Percentiles rank a stretch among this genome's conserved stretches.
Evolutionary conservation across 441 rosid species (phyloP).

Genomic region (Arabidopsis lyrata): DNA sequence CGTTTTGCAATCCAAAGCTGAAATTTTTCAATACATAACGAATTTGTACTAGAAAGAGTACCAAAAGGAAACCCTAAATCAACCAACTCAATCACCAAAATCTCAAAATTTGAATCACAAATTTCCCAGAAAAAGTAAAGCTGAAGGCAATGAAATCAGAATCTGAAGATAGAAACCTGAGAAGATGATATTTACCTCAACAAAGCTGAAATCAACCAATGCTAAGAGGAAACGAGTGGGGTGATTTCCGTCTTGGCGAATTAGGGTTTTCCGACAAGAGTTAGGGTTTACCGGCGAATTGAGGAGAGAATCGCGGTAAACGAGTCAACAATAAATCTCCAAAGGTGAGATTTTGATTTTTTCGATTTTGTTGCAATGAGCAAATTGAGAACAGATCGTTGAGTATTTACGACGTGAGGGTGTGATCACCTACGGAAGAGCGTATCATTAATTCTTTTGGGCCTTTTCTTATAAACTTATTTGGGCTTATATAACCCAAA

Average conservation of each 20-base stretch:
- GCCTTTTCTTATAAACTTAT: background rate
- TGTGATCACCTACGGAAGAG: slow-evolving; percentile 7
- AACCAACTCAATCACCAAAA: background rate
- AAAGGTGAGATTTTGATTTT: slow-evolving; percentile 21
- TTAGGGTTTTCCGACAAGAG: slow-evolving; percentile 31
- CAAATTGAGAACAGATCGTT: slow-evolving; percentile 1
- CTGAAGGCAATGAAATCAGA: too few relatives aligned
- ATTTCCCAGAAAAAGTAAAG: too few relatives aligned
- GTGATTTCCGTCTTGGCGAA: background rate
- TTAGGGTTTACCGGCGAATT: slow-evolving; percentile 28
- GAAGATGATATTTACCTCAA: slow-evolving; percentile 22
- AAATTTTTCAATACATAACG: slow-evolving; percentile 15
- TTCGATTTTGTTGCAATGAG: too few relatives aligned
- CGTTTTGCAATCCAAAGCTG: background rate
- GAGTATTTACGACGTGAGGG: background rate
- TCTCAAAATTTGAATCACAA: slow-evolving; percentile 6
- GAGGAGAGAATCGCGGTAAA: slow-evolving; percentile 26
- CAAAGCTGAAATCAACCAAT: slow-evolving; percentile 27
- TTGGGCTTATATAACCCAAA: background rate
- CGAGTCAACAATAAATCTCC: slow-evolving; percentile 38
- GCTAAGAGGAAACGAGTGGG: background rate
- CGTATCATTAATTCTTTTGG: slow-evolving; percentile 13
- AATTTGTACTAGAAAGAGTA: background rate
- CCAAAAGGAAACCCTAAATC: slow-evolving; percentile 35
- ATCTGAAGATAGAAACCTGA: background rate